Percentiles rank a stretch among this genome's conserved stretches.
Conservation (phyloP, 108 stramenopile genomes). For the Cyclotella choctawhatcheeana region DNA sequence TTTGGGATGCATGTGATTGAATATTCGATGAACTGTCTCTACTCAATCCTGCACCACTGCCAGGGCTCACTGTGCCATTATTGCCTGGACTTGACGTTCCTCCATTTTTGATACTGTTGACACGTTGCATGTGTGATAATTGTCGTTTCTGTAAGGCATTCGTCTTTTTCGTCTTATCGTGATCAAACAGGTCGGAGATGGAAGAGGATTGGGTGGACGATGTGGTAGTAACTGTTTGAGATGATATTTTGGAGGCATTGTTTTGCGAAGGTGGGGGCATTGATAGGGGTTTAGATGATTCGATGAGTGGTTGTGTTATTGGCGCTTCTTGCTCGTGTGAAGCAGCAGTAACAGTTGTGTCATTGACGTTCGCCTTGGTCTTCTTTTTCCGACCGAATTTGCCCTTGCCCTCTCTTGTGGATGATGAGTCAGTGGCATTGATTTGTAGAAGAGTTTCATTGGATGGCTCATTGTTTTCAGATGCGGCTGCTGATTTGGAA, state of each 20-base stretch:
- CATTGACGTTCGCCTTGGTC: neutral
- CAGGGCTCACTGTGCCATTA: neutral
- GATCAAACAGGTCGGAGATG: neutral
- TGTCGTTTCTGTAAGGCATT: constrained; percentile 7
- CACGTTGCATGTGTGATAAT: neutral
- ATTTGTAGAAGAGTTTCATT: neutral
- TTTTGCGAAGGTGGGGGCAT: neutral
- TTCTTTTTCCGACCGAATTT: constrained; percentile 17
- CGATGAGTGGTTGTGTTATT: neutral
- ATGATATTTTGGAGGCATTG: neutral
- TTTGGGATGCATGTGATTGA: neutral
- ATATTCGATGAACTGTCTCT: neutral
- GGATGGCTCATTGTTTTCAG: neutral
- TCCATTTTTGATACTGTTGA: neutral
- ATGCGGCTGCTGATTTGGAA: neutral
- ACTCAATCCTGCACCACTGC: too few species aligned
- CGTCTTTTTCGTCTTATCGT: neutral
- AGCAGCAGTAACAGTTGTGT: neutral
- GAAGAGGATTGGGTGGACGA: constrained; percentile 7
- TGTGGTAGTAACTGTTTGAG: constrained; percentile 4
- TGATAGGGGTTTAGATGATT: neutral
- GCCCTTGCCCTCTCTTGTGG: neutral
- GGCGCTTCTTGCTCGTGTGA: neutral
- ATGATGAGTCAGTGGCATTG: neutral
- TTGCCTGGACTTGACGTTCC: neutral